Conservation (phyloP, 2,329 filamentous ascomycete genomes). For the Westerdykella sp. region DNA sequence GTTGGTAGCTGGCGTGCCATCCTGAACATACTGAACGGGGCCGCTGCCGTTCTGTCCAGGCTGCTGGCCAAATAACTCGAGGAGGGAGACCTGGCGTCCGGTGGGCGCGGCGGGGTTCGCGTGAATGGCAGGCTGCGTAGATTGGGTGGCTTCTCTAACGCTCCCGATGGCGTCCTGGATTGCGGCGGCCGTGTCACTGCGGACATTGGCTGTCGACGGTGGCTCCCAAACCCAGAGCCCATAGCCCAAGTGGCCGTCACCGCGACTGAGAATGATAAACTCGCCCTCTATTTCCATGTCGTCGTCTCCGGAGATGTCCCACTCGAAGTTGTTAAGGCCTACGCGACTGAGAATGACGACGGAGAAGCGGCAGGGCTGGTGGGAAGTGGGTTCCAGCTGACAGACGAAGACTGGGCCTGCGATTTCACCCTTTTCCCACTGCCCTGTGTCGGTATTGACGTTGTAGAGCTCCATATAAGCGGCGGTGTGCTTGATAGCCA, state of each 20-base stretch:
- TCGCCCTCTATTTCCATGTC: slow-evolving; percentile 45
- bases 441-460: slow-evolving; percentile 57
- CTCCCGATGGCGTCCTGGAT: slow-evolving; percentile 40
- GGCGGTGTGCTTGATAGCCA: slow-evolving; percentile 69
- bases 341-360: slow-evolving; percentile 45
- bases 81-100: slow-evolving; percentile 49
- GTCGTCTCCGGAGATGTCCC: neutral
- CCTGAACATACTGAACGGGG: slow-evolving; percentile 3
- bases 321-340: slow-evolving; percentile 44
- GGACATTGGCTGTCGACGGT: slow-evolving; percentile 48
- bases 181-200: slow-evolving; percentile 47
- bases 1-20: slow-evolving; percentile 12
- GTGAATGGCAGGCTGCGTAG: slow-evolving; percentile 1
- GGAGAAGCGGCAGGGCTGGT: slow-evolving; percentile 36
- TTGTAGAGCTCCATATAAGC: slow-evolving; percentile 82
- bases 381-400: slow-evolving; percentile 45
- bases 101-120: slow-evolving; percentile 41
- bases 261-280: slow-evolving; percentile 54
- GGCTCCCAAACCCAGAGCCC: slow-evolving; percentile 55
- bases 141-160: neutral
- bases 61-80: slow-evolving; percentile 52
- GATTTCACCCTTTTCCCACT: slow-evolving; percentile 79
- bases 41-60: slow-evolving; percentile 43
- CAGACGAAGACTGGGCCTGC: slow-evolving; percentile 90
- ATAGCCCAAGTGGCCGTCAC: slow-evolving; percentile 44